Base-by-base conservation (phyloP, 371 early-diverging fungal genomes). In the Mucor lusitanicus region DNA sequence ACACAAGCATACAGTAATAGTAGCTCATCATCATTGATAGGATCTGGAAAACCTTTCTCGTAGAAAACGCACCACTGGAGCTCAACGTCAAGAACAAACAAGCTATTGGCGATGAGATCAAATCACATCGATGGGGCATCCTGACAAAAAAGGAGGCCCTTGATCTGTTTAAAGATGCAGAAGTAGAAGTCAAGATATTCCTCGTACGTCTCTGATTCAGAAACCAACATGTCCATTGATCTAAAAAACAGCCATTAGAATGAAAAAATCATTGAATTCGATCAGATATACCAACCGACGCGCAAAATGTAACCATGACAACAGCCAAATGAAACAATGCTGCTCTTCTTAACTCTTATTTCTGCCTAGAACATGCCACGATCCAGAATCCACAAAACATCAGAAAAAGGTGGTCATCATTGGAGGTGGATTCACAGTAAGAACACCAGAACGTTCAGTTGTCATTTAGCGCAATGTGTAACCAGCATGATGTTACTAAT, bases 401-500 rank as follows among this genome's bases (percentile, higher is more conserved):
- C 73, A 72, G 21, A 75, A 75, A 33, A 57, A 70, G 7, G 74
- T 79, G 21, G 72, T 66, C 3, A 70, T 79, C 58, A 57, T 79
- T 44, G 79, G 79, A 30, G 79, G 79, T 55, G 79, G 79, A 37
- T 79, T 79, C 48, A 79, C 79, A 27, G 79, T 79, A 79, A 57
- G 62, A 39, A 33, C 7, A 33, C 1, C 6, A 6, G 30, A 15
- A 54, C 12, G 37, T n/a, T 12, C 13, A 27, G 6, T n/a, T 21
- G 53, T 15, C 27, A 27, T 53, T 48, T 48, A 48, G 53, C 25
- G 40, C 27, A 25, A 53, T 53, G 53, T 53, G 53, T 53, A 53
- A 53, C 53, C 25, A 15, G 15, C 27, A 15, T 53, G 15, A 15
- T 13, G 25, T 53, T 53, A n/a, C n/a, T n/a, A 6, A 30, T 61